Evolutionary conservation across 2,329 filamentous ascomycete genomes (phyloP), one percentile per base, ranked within the genome.

Genomic region (Penicillium sp.): DNA sequence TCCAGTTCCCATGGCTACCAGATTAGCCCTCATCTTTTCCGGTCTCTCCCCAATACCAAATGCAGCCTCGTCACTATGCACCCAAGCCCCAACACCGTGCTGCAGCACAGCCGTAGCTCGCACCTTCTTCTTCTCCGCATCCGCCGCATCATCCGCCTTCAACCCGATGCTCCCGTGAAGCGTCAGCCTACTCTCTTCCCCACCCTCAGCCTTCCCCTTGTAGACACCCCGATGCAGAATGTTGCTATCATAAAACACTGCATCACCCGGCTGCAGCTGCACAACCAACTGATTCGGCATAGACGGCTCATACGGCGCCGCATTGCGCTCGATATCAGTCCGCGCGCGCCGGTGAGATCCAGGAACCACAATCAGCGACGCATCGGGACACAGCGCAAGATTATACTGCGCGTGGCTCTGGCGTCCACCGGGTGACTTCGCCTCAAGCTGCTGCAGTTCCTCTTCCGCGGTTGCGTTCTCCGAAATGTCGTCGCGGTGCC

Each of bases 171-270:
- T 74, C 1, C 74, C 73, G 66, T 76, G 74, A 45, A 76, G 46
- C 28, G 74, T 76, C 60, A 76, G 63, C 36, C 73, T 54, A 8
- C 69, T 69, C 60, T 74, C 67, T 44, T 68, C 65, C 11, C 62
- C 69, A 4, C 65, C 65, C 38, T 69, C 68, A 22, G 55, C 56
- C 55, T 75, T 75, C 8, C 58, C 69, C 52, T 64, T 64, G 52
- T 77, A 78, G 24, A 73, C 67, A 2, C 74, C 74, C 5, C 75
- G 69, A 48, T 77, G 75, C 49, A 95, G 69, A 57, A 95, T 95
- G 69, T 95, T 95, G 66, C 92, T 95, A 70, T 95, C 85, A 67
- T 95, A 95, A 64, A 95, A 95, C 38, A 88, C 88, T 14, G 88
- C 83, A 71, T 95, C 90, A 0, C 90, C 90, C 0, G 89, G 80